phyloP scores from a whole-genome alignment of 345 rosid species.

The Carallia brachiata region DNA sequence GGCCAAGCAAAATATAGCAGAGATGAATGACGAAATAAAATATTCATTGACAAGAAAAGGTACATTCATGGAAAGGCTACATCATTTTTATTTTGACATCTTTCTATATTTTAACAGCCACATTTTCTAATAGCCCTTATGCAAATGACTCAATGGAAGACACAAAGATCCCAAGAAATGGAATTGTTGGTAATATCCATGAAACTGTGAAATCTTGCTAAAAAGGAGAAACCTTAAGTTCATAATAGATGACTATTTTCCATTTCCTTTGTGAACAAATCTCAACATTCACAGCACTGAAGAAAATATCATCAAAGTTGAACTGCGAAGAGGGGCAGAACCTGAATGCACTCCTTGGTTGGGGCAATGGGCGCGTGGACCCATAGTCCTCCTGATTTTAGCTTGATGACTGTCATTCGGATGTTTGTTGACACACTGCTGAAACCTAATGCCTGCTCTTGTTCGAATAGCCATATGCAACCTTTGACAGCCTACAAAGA shows the following conservation, averaged over 20 bases:
- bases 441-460: conserved; percentile 97
- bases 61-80: background rate
- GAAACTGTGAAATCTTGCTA: background rate
- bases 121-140: background rate
- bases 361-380: conserved; percentile 99
- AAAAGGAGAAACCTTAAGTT: background rate
- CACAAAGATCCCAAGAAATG: background rate
- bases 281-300: no score
- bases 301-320: background rate
- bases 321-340: conserved; percentile 16
- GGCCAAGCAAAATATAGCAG: background rate
- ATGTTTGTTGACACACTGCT: conserved; percentile 94
- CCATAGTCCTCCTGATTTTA: conserved; percentile 97
- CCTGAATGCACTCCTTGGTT: conserved; percentile 93
- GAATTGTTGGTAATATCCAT: background rate
- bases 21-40: background rate
- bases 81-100: background rate
- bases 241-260: no score
- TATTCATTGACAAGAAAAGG: background rate
- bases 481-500: conserved; percentile 71
- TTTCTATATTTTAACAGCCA: background rate
- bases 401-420: conserved; percentile 93
- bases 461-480: conserved; percentile 91
- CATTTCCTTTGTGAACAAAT: no score
- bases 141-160: no score